Conservation (phyloP, 306 rosid species). For the Cajanus cajan region DNA sequence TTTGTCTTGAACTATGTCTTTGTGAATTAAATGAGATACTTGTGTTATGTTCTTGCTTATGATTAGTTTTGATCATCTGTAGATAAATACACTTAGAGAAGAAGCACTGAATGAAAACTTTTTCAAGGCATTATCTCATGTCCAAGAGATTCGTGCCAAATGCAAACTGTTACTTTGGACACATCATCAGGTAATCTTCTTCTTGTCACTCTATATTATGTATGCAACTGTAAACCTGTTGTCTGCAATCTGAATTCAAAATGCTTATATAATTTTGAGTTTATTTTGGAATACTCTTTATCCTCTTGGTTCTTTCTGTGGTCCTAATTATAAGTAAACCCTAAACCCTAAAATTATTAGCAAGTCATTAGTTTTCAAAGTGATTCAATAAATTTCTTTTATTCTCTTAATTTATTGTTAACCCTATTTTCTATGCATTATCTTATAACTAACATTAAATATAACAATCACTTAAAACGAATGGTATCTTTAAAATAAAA, state of each 20-base stretch:
- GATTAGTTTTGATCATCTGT: conserved; percentile 30
- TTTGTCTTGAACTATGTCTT: conserved; percentile 11
- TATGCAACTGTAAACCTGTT: neutral
- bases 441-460: no score
- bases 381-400: no score
- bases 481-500: no score
- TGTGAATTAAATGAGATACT: neutral
- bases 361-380: no score
- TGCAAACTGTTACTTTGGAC: conserved; percentile 91
- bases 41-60: conserved; percentile 15
- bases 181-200: conserved; percentile 79
- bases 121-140: conserved; percentile 93
- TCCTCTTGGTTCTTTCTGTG: no score
- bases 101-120: conserved; percentile 72
- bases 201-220: conserved; percentile 1
- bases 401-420: no score
- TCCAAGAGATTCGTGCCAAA: conserved; percentile 92
- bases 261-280: conserved; percentile 12
- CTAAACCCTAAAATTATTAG: no score
- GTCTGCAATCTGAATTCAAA: conserved; percentile 6
- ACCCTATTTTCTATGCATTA: no score
- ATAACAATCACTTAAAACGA: no score
- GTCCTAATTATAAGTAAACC: no score
- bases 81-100: conserved; percentile 87
- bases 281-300: conserved; percentile 3